Evolutionary conservation across 225 moss, liverwort and hornwort genomes (phyloP), one percentile per base, ranked within the genome.

Genomic region (Sphagnum contortum): DNA sequence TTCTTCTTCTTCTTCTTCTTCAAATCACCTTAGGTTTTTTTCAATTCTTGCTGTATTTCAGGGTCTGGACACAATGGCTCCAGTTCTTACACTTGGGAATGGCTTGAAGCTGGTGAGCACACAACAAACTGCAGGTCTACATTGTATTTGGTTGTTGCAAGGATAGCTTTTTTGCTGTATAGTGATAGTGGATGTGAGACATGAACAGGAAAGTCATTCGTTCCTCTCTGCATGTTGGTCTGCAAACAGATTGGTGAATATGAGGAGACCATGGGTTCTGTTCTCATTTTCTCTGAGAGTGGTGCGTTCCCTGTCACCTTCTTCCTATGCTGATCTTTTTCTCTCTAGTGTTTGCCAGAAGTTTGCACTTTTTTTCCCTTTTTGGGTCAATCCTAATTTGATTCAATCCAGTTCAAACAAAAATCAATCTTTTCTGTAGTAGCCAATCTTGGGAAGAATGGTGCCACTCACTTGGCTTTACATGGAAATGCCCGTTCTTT

Each of bases 41-140:
- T 52, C 52, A 6, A 9, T 52, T 29, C 29, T 9, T 52, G 52
- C 52, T 52, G 52, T 70, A 65, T 66, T 67, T 64, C 73, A 84
- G 84, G 73, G 65, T 50, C 75, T 84, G 75, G 81, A 84, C 69
- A 84, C 81, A 29, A 56, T 71, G 69, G 66, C 71, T 51, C 84
- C 84, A n/a, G 68, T 61, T 45, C 69, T 84, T 66, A 75, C 77
- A 57, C 71, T 84, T 58, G 74, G 77, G 49, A 69, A 74, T 71
- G 76, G 81, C 13, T 51, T 76, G 0, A 73, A 76, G 62, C 59
- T 84, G 81, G 81, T 84, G 63, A 71, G 75, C 9, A 52, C 29
- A 29, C 29, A 29, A 29, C 29, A 8, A 54, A 54, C 14, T 58
- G 13, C 6, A 44, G 44, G 2, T 58, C 44, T 6, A 58, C 58